A percentile compares a stretch with the other conserved stretches of the same genome.
Conservation (phyloP, 2,329 filamentous ascomycete genomes). For the Graphilbum ipis-grandicollis region DNA sequence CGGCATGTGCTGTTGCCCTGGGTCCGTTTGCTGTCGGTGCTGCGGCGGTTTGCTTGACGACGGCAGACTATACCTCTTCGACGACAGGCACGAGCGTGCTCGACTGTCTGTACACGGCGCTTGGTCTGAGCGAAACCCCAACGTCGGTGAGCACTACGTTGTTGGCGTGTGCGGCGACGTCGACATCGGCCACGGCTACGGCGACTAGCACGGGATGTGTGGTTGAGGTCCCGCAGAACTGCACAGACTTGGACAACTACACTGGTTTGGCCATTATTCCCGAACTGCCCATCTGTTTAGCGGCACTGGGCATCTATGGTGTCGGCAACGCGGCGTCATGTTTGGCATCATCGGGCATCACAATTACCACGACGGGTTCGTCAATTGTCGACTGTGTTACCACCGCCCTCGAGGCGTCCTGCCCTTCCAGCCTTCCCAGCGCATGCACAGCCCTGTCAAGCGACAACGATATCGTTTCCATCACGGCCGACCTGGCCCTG, state of each 20-base stretch:
- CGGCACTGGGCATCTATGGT: conserved; percentile 13
- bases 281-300: conserved; percentile 12
- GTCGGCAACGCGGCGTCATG: conserved; percentile 6
- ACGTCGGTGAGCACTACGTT: background rate
- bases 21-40: conserved; percentile 7
- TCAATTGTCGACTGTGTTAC: conserved; percentile 4
- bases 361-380: background rate
- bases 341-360: conserved; percentile 2
- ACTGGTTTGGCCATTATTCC: conserved; percentile 8
- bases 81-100: conserved; percentile 3
- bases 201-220: background rate
- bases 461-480: background rate
- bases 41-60: conserved; percentile 3
- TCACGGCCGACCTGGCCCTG: conserved; percentile 2
- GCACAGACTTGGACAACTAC: background rate
- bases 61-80: background rate
- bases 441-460: conserved; percentile 3
- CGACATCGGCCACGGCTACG: background rate
- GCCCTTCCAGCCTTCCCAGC: conserved; percentile 6
- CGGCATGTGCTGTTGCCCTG: conserved; percentile 4
- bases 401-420: conserved; percentile 3
- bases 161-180: background rate
- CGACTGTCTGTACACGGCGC: conserved; percentile 3
- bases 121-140: background rate
- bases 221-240: background rate